Evolutionary conservation across 164 flowering plant species (phyloP).

Genomic region (Amborella trichopoda): DNA sequence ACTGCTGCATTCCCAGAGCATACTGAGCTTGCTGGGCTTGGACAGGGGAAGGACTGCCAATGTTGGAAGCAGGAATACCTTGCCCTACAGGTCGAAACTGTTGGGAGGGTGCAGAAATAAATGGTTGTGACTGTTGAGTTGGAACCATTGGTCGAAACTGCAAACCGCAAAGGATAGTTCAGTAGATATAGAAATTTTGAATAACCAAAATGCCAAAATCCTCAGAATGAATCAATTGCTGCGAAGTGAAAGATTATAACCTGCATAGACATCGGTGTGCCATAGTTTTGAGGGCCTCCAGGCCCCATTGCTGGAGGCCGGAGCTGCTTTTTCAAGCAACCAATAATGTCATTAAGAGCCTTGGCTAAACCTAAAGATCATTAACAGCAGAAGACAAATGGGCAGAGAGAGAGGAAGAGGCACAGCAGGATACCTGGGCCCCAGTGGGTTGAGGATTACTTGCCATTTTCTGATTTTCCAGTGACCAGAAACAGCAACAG

Average conservation of each 20-base stretch:
- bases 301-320: conserved; percentile 45
- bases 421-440: conserved; percentile 41
- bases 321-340: conserved; percentile 25
- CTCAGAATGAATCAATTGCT: background rate
- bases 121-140: conserved; percentile 53
- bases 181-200: background rate
- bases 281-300: conserved; percentile 46
- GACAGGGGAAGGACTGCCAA: conserved; percentile 28
- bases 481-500: conserved; percentile 5
- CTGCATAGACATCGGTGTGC: conserved; percentile 46
- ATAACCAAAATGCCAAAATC: background rate
- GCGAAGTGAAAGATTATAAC: conserved; percentile 15
- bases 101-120: conserved; percentile 33
- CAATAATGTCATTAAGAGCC: background rate
- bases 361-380: background rate
- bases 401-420: background rate
- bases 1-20: conserved; percentile 67
- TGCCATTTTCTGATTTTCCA: conserved; percentile 31
- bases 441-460: conserved; percentile 53
- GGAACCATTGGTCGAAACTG: conserved; percentile 70
- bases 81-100: conserved; percentile 61
- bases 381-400: background rate
- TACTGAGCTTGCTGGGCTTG: conserved; percentile 54
- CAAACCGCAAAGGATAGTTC: background rate
- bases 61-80: conserved; percentile 25